phyloP scores from a whole-genome alignment of 768 basidiomycete species.

The Serendipita indica region DNA sequence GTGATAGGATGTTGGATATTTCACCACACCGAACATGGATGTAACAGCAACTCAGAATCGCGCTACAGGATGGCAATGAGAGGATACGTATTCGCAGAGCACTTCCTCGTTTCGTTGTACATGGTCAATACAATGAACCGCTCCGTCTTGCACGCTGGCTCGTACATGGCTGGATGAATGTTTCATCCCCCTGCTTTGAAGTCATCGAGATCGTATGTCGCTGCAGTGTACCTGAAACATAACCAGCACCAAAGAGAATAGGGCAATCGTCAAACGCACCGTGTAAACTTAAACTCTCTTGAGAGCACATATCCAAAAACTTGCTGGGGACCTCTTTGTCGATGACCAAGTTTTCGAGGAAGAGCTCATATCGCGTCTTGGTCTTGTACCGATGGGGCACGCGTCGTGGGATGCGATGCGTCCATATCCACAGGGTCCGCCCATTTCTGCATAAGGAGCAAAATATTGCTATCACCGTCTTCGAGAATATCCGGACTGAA shows the following conservation, averaged over 20 bases:
- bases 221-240: conserved; percentile 92
- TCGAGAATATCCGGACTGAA: background rate
- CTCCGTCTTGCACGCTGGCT: conserved; percentile 80
- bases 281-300: conserved; percentile 88
- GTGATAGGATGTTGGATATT: no score
- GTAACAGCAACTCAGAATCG: conserved; percentile 17
- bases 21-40: conserved; percentile 20
- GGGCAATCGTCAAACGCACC: no score
- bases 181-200: conserved; percentile 73
- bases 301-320: conserved; percentile 65
- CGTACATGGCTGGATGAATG: conserved; percentile 78
- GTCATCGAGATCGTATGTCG: conserved; percentile 90
- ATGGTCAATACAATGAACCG: conserved; percentile 96
- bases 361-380: conserved; percentile 82
- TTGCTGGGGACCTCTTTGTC: conserved; percentile 83
- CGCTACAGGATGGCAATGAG: background rate
- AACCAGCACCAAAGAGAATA: no score
- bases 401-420: conserved; percentile 78
- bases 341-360: conserved; percentile 83
- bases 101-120: conserved; percentile 65
- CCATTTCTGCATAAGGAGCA: no score
- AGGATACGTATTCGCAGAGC: background rate
- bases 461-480: background rate
- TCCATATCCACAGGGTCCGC: background rate
- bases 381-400: conserved; percentile 86